Evolutionary conservation across 495 filamentous ascomycete genomes (phyloP).

Genomic region (Xeromyces bisporus): DNA sequence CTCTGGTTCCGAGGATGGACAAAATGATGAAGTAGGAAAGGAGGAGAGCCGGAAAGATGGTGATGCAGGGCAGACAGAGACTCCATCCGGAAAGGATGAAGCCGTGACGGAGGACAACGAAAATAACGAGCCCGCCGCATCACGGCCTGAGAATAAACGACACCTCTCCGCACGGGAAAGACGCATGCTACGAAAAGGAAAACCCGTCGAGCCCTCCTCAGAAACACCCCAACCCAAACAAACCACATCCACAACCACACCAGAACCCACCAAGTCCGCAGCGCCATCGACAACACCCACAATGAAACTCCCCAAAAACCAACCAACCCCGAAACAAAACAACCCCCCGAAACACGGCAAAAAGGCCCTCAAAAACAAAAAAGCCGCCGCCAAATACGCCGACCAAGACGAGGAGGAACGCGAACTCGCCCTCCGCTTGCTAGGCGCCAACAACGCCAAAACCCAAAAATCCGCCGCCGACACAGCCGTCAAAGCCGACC

Average conservation of each 20-base stretch:
- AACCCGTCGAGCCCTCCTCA: conserved; percentile 10
- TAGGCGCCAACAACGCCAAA: conserved; percentile 51
- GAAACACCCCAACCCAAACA: conserved; percentile 3
- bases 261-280: conserved; percentile 1
- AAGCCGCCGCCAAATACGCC: conserved; percentile 77
- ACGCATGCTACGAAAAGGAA: conserved; percentile 31
- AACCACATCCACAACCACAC: conserved; percentile 2
- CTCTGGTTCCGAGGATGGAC: conserved; percentile 14
- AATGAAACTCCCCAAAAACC: conserved; percentile 2
- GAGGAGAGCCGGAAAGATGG: neutral
- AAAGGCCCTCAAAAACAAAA: conserved; percentile 69
- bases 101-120: conserved; percentile 15
- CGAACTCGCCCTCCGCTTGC: conserved; percentile 58
- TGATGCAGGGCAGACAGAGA: conserved; percentile 15
- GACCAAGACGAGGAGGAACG: conserved; percentile 92
- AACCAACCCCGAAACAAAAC: conserved; percentile 13
- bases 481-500: conserved; percentile 32
- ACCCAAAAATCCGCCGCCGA: conserved; percentile 32
- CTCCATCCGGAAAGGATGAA: conserved; percentile 11
- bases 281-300: conserved; percentile 4
- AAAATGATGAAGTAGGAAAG: conserved; percentile 5
- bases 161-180: conserved; percentile 36
- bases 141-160: conserved; percentile 12
- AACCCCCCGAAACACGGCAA: conserved; percentile 53
- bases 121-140: conserved; percentile 6